Evolutionary conservation across 805 yeast genomes (phyloP).

Genomic region (Schwanniomyces polymorphus): DNA sequence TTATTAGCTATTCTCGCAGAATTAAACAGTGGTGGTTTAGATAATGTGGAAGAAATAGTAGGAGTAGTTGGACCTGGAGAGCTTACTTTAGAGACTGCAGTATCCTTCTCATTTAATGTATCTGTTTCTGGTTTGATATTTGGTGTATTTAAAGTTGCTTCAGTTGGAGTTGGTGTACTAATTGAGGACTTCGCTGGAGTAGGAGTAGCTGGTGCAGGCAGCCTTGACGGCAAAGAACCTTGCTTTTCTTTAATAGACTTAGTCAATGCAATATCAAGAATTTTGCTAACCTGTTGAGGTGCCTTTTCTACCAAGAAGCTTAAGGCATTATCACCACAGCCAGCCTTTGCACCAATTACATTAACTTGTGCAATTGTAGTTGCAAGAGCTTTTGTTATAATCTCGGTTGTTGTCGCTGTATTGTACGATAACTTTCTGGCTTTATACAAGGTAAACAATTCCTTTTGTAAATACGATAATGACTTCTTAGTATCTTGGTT

Average conservation of each 20-base stretch:
- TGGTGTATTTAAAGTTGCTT: background rate
- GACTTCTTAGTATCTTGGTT: conserved; percentile 70
- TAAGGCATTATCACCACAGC: conserved; percentile 75
- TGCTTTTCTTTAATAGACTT: conserved; percentile 62
- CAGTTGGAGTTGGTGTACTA: conserved; percentile 19
- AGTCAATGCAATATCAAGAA: conserved; percentile 76
- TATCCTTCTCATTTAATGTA: background rate
- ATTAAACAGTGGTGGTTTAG: conserved; percentile 19
- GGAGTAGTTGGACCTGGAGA: background rate
- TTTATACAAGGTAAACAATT: conserved; percentile 75
- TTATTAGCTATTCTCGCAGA: conserved; percentile 21
- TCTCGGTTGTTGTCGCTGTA: conserved; percentile 78
- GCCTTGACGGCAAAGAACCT: conserved; percentile 17
- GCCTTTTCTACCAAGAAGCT: conserved; percentile 77
- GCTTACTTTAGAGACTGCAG: background rate
- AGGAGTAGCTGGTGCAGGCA: conserved; percentile 15
- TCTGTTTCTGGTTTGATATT: background rate
- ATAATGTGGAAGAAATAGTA: background rate
- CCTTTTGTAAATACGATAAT: conserved; percentile 81
- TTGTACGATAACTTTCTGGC: conserved; percentile 69
- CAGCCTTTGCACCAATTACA: conserved; percentile 83
- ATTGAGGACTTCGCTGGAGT: background rate
- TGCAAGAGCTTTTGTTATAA: conserved; percentile 87
- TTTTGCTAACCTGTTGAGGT: conserved; percentile 77
- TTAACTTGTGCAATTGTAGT: conserved; percentile 90